Evolutionary conservation across 768 basidiomycete species (phyloP).

Genomic region (Kwoniella mangroviensis): DNA sequence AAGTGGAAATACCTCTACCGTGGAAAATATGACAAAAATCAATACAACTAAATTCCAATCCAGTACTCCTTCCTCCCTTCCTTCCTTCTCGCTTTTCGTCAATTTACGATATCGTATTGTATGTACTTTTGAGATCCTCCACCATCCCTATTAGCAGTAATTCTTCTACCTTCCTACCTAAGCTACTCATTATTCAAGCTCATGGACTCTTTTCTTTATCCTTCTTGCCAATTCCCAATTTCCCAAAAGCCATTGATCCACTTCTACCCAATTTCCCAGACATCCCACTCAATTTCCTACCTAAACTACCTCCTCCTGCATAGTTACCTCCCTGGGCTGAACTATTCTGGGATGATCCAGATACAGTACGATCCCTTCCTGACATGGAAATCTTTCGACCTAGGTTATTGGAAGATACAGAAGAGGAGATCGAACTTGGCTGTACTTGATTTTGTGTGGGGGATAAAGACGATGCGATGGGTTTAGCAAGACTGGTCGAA

Average conservation of each 20-base stretch:
- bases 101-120: too few species aligned
- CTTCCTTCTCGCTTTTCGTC: background rate
- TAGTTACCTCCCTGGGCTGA: conserved; percentile 20
- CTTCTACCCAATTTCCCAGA: conserved; percentile 36
- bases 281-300: conserved; percentile 37
- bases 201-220: conserved; percentile 51
- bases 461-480: conserved; percentile 11
- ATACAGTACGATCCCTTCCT: conserved; percentile 32
- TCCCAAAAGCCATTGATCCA: conserved; percentile 45
- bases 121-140: too few species aligned
- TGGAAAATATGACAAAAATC: background rate
- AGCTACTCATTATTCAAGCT: too few species aligned
- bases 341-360: conserved; percentile 15
- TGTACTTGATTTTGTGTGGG: background rate
- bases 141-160: too few species aligned
- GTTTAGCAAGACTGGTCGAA: background rate
- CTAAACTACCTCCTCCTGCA: conserved; percentile 40
- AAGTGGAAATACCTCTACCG: background rate
- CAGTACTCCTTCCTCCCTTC: background rate
- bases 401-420: conserved; percentile 14
- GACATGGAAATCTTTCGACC: conserved; percentile 18
- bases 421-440: conserved; percentile 20
- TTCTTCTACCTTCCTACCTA: too few species aligned
- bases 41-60: background rate
- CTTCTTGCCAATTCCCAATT: conserved; percentile 52